Evolutionary conservation across 257 asterid genomes (phyloP), one percentile per base, ranked within the genome.

Genomic region (Rubia yunnanensis): DNA sequence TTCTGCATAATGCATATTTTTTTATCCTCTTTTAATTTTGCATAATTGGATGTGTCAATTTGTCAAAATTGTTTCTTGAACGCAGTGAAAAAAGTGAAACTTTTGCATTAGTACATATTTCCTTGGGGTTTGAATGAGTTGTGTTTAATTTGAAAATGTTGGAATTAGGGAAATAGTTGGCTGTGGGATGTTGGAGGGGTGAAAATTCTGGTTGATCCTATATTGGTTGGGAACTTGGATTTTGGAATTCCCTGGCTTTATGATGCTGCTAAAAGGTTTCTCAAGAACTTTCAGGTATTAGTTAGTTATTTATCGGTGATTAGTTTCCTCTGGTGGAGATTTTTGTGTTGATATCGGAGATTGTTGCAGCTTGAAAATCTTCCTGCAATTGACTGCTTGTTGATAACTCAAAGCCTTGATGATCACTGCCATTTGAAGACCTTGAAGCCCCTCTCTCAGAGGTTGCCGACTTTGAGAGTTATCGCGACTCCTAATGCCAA

Each of bases 351-450:
- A 72, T 76, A 50, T 74, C 66, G 64, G 64, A 65, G 58, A 72
- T 64, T 77, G 68, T 71, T 77, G 86, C 91, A 92, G 97, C 87
- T 92, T 64, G 89, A 86, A 67, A 91, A 89, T 79, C 90, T 87
- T 79, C 92, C 97, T 67, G 83, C 82, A 73, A 77, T 92, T 15
- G 73, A 92, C 71, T 87, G 88, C 81, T 71, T 92, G 67, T 74
- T 92, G n/a, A 92, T 92, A 23, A 92, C 97, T 27, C 99, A 89
- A 86, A 87, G 97, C 80, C 96, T 92, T 58, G 99, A 92, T 39
- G 99, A 92, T 69, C 97, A 92, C 73, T 92, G 97, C 73, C 99
- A 92, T 81, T 73, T 92, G 75, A 89, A 80, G 70, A 92, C 99
- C 30, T 71, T 92, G 32, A 82, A 73, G 82, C 97, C 97, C 55